These are phyloP conservation scores for Leccinum aurantiacum DNA, from an alignment of 768 basidiomycete genomes.

Conservation along the genomic window DNA sequence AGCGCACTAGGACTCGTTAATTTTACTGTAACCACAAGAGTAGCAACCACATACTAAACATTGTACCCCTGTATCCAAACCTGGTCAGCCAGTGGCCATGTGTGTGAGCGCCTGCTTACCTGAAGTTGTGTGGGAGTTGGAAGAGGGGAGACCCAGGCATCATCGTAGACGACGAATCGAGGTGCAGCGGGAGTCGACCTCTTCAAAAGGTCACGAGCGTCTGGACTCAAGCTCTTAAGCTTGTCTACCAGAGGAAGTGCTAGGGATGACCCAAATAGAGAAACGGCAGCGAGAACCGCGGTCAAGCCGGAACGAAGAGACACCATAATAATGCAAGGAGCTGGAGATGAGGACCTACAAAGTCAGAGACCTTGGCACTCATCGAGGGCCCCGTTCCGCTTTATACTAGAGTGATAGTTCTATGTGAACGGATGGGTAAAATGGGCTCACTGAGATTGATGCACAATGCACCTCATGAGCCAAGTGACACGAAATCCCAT, in stretches of 20 bases:
- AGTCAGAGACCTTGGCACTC: not conserved
- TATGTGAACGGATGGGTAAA: not conserved
- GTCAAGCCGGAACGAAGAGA: constrained; percentile 1
- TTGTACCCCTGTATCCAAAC: constrained; percentile 30
- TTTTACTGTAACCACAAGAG: not conserved
- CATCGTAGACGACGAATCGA: constrained; percentile 44
- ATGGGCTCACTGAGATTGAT: not conserved
- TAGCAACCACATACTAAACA: constrained; percentile 28
- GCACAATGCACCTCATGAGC: not conserved
- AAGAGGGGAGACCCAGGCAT: constrained; percentile 40
- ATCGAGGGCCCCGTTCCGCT: not conserved
- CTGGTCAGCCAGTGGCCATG: not conserved
- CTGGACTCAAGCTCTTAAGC: constrained; percentile 16
- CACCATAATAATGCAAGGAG: constrained; percentile 9
- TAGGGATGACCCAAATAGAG: constrained; percentile 6
- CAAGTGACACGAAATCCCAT: not conserved
- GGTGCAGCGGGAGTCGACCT: constrained; percentile 41
- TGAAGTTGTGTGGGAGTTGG: constrained; percentile 44
- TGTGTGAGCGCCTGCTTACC: constrained; percentile 27
- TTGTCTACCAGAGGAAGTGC: constrained; percentile 18
- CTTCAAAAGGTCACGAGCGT: constrained; percentile 21
- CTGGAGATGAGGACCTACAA: not conserved
- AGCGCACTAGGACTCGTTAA: constrained; percentile 29
- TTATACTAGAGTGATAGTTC: constrained; percentile 5
- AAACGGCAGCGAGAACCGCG: constrained; percentile 2